Evolutionary conservation across 1,284 basidiomycete genomes (phyloP), one percentile per base, ranked within the genome.

Genomic region (Pterula multifida): DNA sequence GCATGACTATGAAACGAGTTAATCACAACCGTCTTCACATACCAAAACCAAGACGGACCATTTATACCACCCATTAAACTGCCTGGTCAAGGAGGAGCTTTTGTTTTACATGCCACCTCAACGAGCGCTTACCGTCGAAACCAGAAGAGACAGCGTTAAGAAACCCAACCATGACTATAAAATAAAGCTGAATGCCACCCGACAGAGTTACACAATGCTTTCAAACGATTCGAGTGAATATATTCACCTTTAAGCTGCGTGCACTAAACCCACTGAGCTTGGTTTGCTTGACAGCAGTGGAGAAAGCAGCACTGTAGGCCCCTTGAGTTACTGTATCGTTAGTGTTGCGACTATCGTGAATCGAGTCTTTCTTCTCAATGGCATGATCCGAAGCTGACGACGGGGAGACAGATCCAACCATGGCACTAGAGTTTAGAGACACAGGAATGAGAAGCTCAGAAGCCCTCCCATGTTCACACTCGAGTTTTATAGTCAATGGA

Each of bases 31-130:
- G n/a, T n/a, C n/a, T n/a, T n/a, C n/a, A n/a, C n/a, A n/a, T n/a
- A n/a, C n/a, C n/a, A n/a, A n/a, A n/a, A n/a, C 17, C 9, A 42
- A 9, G 21, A n/a, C 39, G n/a, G 9, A 42, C 39, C 61, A 52
- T 62, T 62, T 48, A 62, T 61, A 9, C 60, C 61, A 46, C 58
- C 53, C 60, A 62, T 61, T 26, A 62, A 52, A 49, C 57, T 59
- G 15, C 61, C 39, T 44, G 11, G 17, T 9, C 6, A 44, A 44
- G 39, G 6, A 19, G n/a, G 9, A 44, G 23, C 12, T 17, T 17
- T 6, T 17, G 23, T 11, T 44, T 17, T 6, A 17, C 23, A 19
- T 19, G 6, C 39, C n/a, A 6, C 19, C 19, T 17, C n/a, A 19
- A 44, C 17, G 19, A 44, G 6, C n/a, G 19, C 39, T 9, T 44